Percentiles rank a stretch among this genome's conserved stretches.
phyloP scores from a whole-genome alignment of 2,329 filamentous ascomycete genomes.

The Fusarium irregulare region DNA sequence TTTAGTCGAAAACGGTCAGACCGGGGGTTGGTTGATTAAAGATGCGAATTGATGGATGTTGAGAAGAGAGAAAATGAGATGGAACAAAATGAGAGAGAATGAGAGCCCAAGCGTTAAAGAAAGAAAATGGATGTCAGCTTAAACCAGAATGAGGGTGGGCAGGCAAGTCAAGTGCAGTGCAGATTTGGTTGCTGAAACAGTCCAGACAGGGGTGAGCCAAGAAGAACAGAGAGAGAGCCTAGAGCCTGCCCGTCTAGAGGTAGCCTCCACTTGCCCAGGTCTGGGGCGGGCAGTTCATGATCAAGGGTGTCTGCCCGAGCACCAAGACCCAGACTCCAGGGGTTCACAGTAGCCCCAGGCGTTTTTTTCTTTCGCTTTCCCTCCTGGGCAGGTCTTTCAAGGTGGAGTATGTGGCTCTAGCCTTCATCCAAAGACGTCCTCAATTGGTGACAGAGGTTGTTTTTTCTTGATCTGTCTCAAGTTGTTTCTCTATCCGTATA shows the following conservation, averaged over 20 bases:
- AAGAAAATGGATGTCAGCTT: constrained; percentile 33
- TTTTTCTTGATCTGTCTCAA: constrained; percentile 32
- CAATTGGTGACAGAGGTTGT: constrained; percentile 5
- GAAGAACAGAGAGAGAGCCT: constrained; percentile 2
- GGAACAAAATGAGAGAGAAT: constrained; percentile 29
- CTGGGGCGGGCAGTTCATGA: constrained; percentile 1
- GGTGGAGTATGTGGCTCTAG: constrained; percentile 13
- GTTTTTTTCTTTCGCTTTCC: constrained; percentile 22
- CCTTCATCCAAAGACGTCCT: constrained; percentile 16
- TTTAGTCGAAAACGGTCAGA: constrained; percentile 25
- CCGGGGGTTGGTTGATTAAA: constrained; percentile 5
- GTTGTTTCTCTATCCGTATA: constrained; percentile 16
- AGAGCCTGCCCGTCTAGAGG: too few relatives aligned
- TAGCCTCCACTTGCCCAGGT: too few relatives aligned
- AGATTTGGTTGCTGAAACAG: constrained; percentile 32
- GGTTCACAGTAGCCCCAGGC: constrained; percentile 12
- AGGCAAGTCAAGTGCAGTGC: constrained; percentile 1
- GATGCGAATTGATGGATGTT: constrained; percentile 20
- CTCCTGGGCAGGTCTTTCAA: constrained; percentile 24
- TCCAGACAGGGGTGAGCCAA: constrained; percentile 17
- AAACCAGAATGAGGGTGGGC: constrained; percentile 5
- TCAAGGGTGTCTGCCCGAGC: constrained; percentile 28
- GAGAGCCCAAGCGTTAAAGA: constrained; percentile 33
- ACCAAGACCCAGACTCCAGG: constrained; percentile 28
- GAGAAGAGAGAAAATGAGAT: constrained; percentile 39